A percentile compares a stretch with the other conserved stretches of the same genome.
Conservation (phyloP, 2,329 filamentous ascomycete genomes). For the Phyllosticta paracitricarpa region DNA sequence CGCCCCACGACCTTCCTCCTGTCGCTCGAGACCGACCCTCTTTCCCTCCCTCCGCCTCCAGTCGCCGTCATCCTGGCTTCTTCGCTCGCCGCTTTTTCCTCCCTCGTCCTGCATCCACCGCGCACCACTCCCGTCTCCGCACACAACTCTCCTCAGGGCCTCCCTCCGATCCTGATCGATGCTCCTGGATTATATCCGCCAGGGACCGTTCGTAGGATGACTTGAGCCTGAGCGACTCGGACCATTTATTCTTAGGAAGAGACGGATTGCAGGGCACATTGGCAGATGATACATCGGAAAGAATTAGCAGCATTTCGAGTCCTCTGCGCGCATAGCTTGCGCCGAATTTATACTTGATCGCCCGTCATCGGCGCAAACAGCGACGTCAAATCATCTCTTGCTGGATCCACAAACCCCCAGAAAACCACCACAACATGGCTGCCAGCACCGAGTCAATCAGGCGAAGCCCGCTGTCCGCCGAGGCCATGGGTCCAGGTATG, state of each 20-base stretch:
- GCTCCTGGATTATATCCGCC: not conserved
- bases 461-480: slow-evolving; percentile 37
- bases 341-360: not conserved
- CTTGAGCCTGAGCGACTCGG: slow-evolving; percentile 1
- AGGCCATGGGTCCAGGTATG: slow-evolving; percentile 32
- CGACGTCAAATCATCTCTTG: not conserved
- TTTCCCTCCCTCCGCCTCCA: not conserved
- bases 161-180: not conserved
- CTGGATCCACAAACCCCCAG: slow-evolving; percentile 7
- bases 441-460: slow-evolving; percentile 34
- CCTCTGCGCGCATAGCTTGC: not conserved
- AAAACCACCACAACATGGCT: slow-evolving; percentile 26
- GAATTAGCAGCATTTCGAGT: not conserved
- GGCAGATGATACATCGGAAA: not conserved
- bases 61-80: not conserved
- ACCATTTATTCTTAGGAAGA: slow-evolving; percentile 7
- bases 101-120: not conserved
- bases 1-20: not conserved
- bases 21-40: not conserved
- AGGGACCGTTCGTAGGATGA: slow-evolving; percentile 3
- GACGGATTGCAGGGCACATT: not conserved
- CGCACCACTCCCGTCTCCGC: not conserved
- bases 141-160: not conserved
- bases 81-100: not conserved
- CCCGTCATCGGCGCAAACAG: not conserved